These are phyloP conservation scores for Biscogniauxia sp. DNA, from an alignment of 2,329 filamentous ascomycete species.

Conservation along the genomic window DNA sequence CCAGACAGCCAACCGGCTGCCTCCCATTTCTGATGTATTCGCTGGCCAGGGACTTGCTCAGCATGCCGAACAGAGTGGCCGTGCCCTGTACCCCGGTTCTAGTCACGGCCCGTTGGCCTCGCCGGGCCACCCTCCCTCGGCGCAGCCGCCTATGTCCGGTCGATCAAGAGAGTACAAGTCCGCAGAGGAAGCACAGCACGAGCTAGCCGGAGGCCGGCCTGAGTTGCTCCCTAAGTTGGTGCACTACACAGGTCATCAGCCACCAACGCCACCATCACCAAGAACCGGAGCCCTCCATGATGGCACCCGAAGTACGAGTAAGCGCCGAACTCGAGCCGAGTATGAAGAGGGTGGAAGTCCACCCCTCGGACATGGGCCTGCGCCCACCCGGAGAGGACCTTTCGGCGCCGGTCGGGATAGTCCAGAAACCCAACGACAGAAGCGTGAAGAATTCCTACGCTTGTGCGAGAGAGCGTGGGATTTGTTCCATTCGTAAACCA, in stretches of 20 bases:
- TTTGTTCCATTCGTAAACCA: slow-evolving; percentile 80
- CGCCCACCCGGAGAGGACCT: slow-evolving; percentile 60
- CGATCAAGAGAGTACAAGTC: slow-evolving; percentile 87
- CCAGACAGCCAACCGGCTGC: slow-evolving; percentile 88
- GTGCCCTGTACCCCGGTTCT: slow-evolving; percentile 58
- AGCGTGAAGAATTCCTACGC: slow-evolving; percentile 88
- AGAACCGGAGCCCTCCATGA: slow-evolving; percentile 52
- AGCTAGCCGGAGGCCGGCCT: slow-evolving; percentile 85
- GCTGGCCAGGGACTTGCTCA: slow-evolving; percentile 67
- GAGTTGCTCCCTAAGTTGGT: slow-evolving; percentile 91
- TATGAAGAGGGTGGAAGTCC: slow-evolving; percentile 92
- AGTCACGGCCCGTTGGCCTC: slow-evolving; percentile 70
- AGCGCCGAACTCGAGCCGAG: slow-evolving; percentile 79
- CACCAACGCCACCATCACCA: slow-evolving; percentile 85
- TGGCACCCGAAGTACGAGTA: slow-evolving; percentile 57
- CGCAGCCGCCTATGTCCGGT: slow-evolving; percentile 52
- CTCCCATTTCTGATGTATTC: slow-evolving; percentile 93
- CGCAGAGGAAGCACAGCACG: slow-evolving; percentile 90
- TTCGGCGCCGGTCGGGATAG: slow-evolving; percentile 81
- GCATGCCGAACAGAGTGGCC: slow-evolving; percentile 52
- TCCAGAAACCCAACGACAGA: slow-evolving; percentile 76
- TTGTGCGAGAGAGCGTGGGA: slow-evolving; percentile 93
- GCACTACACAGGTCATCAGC: slow-evolving; percentile 92
- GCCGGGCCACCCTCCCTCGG: slow-evolving; percentile 64
- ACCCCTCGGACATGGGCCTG: slow-evolving; percentile 70